Conservation (phyloP, 2,329 filamentous ascomycete species). For the Colletotrichum viniferum region DNA sequence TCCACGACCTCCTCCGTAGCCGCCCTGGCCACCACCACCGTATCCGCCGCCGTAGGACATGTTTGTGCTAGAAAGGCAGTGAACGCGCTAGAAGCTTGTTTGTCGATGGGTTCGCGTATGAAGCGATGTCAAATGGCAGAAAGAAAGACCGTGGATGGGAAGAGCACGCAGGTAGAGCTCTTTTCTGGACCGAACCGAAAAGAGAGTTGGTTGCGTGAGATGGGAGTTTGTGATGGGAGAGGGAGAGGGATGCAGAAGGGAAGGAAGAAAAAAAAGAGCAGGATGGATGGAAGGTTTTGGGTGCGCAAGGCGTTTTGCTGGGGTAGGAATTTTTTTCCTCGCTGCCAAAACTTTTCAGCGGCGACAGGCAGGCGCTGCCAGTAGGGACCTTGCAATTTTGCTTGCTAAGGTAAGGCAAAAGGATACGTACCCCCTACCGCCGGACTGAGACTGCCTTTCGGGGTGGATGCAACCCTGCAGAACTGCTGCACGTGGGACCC, state of each 20-base stretch:
- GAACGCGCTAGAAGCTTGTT: neutral
- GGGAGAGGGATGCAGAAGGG: slow-evolving; percentile 15
- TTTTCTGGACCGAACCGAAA: slow-evolving; percentile 17
- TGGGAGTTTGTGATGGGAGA: slow-evolving; percentile 17
- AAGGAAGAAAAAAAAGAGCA: neutral
- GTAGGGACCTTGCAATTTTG: neutral
- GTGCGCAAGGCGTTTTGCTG: slow-evolving; percentile 4
- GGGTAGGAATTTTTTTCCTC: slow-evolving; percentile 20
- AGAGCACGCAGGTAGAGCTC: neutral
- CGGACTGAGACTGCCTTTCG: neutral
- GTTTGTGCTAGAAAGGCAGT: slow-evolving; percentile 22
- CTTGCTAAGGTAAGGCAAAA: slow-evolving; percentile 18
- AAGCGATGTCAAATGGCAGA: slow-evolving; percentile 9
- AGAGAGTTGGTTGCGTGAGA: slow-evolving; percentile 9
- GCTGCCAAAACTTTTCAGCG: slow-evolving; percentile 17
- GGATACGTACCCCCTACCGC: neutral
- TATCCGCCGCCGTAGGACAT: slow-evolving; percentile 53
- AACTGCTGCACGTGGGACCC: neutral
- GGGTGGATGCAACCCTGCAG: neutral
- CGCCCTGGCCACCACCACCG: slow-evolving; percentile 29
- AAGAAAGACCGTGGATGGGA: slow-evolving; percentile 8
- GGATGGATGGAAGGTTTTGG: slow-evolving; percentile 15
- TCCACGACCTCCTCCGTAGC: slow-evolving; percentile 29
- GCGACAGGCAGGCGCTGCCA: slow-evolving; percentile 3
- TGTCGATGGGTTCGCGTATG: neutral